Evolutionary conservation across 2,329 filamentous ascomycete genomes (phyloP).

Genomic region (Phialophora macrospora): DNA sequence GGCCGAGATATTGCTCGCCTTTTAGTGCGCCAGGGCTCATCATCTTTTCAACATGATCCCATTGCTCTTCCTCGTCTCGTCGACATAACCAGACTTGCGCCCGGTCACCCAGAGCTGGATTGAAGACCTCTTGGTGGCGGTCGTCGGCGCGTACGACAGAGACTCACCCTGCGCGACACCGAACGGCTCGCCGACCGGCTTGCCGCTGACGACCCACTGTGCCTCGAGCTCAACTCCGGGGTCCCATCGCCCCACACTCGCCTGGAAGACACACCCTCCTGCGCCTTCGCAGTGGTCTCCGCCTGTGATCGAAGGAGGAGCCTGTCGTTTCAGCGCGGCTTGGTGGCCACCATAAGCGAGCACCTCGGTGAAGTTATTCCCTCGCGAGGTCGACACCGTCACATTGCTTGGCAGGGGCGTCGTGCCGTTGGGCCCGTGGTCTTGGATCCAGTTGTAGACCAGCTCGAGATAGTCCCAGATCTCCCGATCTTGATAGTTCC

Average conservation of each 20-base stretch:
- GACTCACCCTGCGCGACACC: conserved; percentile 15
- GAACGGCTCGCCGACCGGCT: conserved; percentile 20
- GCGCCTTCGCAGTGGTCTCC: background rate
- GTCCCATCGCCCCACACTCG: conserved; percentile 27
- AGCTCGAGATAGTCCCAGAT: conserved; percentile 27
- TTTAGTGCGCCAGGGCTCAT: background rate
- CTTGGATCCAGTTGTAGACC: conserved; percentile 22
- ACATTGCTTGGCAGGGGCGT: conserved; percentile 20
- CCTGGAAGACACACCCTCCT: conserved; percentile 11
- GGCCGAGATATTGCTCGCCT: background rate
- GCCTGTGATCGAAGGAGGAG: conserved; percentile 15
- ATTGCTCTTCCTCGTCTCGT: conserved; percentile 28
- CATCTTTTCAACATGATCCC: conserved; percentile 8
- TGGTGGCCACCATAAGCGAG: conserved; percentile 22
- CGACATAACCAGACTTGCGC: conserved; percentile 23
- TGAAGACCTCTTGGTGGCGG: conserved; percentile 6
- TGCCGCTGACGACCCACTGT: conserved; percentile 24
- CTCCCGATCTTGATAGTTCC: conserved; percentile 23
- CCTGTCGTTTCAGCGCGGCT: conserved; percentile 24
- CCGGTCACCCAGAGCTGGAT: conserved; percentile 27
- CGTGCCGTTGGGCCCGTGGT: conserved; percentile 21
- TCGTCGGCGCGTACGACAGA: conserved; percentile 17
- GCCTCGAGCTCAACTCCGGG: conserved; percentile 25
- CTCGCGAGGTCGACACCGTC: conserved; percentile 18
- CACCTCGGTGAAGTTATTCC: conserved; percentile 25